Conservation (phyloP, 352 stramenopile species). For the Peronospora farinosa region DNA sequence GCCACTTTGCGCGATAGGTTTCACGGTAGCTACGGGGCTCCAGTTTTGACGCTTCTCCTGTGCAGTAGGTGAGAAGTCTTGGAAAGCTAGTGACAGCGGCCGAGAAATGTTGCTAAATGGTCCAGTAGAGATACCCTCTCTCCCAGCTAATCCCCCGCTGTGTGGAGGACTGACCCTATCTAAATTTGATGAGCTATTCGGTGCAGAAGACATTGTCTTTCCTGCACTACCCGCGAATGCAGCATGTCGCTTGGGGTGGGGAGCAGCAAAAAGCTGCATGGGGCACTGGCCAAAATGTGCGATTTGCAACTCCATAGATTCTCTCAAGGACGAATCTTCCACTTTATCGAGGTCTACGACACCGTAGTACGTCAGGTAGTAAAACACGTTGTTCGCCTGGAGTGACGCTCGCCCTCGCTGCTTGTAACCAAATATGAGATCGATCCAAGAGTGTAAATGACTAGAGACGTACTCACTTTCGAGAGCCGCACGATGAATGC, state of each 20-base stretch:
- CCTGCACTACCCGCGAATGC: constrained; percentile 24
- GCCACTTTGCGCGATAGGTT: constrained; percentile 47
- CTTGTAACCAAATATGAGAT: constrained; percentile 99
- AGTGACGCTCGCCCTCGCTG: constrained; percentile 92
- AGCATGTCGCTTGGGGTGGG: constrained; percentile 64
- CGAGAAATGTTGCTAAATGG: constrained; percentile 31
- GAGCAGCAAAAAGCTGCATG: constrained; percentile 88
- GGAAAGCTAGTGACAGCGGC: constrained; percentile 59
- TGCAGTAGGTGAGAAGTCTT: constrained; percentile 41
- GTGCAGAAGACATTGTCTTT: constrained; percentile 4
- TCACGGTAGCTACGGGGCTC: constrained; percentile 53
- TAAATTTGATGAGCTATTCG: constrained; percentile 12
- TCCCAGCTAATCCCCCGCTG: constrained; percentile 7
- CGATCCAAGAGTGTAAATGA: constrained; percentile 97
- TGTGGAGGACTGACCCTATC: constrained; percentile 14
- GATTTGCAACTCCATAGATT: constrained; percentile 97
- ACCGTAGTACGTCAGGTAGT: constrained; percentile 89
- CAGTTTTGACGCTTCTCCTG: constrained; percentile 56
- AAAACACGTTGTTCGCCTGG: constrained; percentile 96
- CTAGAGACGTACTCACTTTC: constrained; percentile 97
- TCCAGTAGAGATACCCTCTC: constrained; percentile 3
- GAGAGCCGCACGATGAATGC: constrained; percentile 91
- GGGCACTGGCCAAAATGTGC: constrained; percentile 98
- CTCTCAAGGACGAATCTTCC: constrained; percentile 88
- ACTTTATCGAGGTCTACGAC: constrained; percentile 96